Base-by-base conservation (phyloP, 805 yeast genomes). In the Debaryomyces hansenii region DNA sequence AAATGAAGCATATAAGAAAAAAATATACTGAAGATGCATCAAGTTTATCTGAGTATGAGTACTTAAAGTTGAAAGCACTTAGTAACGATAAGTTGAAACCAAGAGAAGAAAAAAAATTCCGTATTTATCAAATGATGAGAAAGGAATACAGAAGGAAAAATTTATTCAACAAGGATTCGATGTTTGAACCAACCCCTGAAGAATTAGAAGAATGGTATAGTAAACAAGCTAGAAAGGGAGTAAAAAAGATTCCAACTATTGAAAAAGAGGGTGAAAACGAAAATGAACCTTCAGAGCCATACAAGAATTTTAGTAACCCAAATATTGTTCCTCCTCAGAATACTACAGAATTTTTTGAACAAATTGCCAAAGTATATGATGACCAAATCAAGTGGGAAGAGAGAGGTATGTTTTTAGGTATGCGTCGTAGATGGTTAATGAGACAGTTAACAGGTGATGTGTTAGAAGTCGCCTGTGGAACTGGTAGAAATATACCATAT, bases 401-500 rank as follows among this genome's bases (percentile, higher is more conserved):
- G 58, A 58, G 81, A 40, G 76, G 82, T 12, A 74, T 82, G 46
- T 67, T 79, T 32, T 72, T 82, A 76, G 82, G 84, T 46, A 75
- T 73, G 57, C 76, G 87, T 66, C 77, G 97, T 57, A 83, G 82
- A 56, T 85, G 94, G 87, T 64, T 87, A 39, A 87, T 87, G 90
- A 78, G 73, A 32, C 87, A 86, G 50, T 78, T 85, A 41, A 70
- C 74, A 47, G 99, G 99, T 18, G 97, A 94, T 61, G 97, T 90
- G 1, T 70, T 94, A 46, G 99, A 94, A 65, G 94, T 92, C 9
- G 85, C 97, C 0, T 88, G 96, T 60, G 99, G 99, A 48, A 94
- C 99, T 0, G 98, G 99, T 5, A 78, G 98, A 65, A 94, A 94
- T 62, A 78, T 92, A 46, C 83, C 85, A 40, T 91, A 85, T 61